Evolutionary conservation across 352 stramenopile species (phyloP), one percentile per base, ranked within the genome.

Genomic region (Pilasporangium apinafurcum): DNA sequence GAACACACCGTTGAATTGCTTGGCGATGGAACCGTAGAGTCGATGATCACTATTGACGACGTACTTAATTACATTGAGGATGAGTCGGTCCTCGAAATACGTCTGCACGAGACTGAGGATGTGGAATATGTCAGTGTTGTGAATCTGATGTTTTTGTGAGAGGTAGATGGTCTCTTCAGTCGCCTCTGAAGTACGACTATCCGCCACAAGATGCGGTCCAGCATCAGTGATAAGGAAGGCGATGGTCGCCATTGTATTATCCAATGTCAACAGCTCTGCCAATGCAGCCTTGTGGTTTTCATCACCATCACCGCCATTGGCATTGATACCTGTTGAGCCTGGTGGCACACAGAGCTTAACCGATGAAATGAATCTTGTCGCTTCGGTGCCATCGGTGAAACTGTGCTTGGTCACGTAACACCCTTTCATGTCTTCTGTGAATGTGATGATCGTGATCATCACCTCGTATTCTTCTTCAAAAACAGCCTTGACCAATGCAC

Each of bases 401-500:
- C 59, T 78, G 51, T 84, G 45, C 44, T 60, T 68, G 27, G 74
- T 82, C 37, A 84, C 57, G 53, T 65, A 87, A 48, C 71, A 87
- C 30, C 68, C 71, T 16, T 54, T 52, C 13, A 40, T 29, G 39
- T 55, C 51, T 48, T 84, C 74, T 0, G 71, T 87, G 51, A 85
- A 87, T 5, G 74, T 87, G 66, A 87, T 69, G 57, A 84, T 67
- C 21, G 74, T 87, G 51, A 87, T 66, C 55, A 69, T 70, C 41
- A 83, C 63, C 25, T 62, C 43, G 42, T 75, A 63, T 8, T 75
- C 54, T 24, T 73, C 48, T n/a, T 78, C 64, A 16, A 72, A 82
- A 5, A 76, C 71, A 0, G 61, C 68, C 17, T 65, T 44, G 3
- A 83, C 65, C 37, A 87, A 59, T 26, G 68, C 62, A 5, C 55